phyloP scores from a whole-genome alignment of 2,329 filamentous ascomycete species.

The Dactylellina cionopaga region DNA sequence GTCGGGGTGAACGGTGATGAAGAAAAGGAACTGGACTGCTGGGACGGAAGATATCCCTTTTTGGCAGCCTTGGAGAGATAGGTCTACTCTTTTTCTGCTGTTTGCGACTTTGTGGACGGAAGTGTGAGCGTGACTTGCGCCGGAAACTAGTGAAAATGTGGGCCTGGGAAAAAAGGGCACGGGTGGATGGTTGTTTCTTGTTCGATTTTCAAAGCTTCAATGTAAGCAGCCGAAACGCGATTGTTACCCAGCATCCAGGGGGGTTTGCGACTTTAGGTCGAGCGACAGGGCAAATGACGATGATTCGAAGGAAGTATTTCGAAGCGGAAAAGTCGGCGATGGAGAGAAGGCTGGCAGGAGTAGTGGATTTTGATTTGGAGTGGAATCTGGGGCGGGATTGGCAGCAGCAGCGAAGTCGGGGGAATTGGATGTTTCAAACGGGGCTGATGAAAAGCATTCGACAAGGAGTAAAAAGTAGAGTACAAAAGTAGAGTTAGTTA shows the following conservation, averaged over 20 bases:
- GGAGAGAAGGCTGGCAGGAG: too few species aligned
- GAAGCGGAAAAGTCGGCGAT: too few species aligned
- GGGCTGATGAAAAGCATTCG: background rate
- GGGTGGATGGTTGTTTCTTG: background rate
- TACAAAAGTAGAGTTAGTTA: background rate
- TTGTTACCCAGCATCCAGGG: background rate
- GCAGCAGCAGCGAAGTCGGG: background rate
- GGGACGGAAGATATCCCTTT: slow-evolving; percentile 15
- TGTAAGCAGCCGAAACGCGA: slow-evolving; percentile 27
- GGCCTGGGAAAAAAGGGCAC: background rate
- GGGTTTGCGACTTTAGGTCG: background rate
- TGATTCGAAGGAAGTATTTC: background rate
- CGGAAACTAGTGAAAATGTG: background rate
- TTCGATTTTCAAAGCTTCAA: background rate
- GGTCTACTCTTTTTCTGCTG: too few species aligned
- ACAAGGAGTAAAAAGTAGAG: background rate
- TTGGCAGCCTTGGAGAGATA: too few species aligned
- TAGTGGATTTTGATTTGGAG: too few species aligned
- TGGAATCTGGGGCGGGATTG: too few species aligned
- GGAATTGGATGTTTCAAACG: background rate
- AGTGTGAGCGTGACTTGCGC: background rate
- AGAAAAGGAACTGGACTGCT: slow-evolving; percentile 10
- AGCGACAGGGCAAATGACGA: background rate
- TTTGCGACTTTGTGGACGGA: background rate
- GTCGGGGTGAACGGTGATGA: slow-evolving; percentile 18